Evolutionary conservation across 1,139 yeast species (phyloP), one percentile per base, ranked within the genome.

Genomic region (Candida dubliniensis): DNA sequence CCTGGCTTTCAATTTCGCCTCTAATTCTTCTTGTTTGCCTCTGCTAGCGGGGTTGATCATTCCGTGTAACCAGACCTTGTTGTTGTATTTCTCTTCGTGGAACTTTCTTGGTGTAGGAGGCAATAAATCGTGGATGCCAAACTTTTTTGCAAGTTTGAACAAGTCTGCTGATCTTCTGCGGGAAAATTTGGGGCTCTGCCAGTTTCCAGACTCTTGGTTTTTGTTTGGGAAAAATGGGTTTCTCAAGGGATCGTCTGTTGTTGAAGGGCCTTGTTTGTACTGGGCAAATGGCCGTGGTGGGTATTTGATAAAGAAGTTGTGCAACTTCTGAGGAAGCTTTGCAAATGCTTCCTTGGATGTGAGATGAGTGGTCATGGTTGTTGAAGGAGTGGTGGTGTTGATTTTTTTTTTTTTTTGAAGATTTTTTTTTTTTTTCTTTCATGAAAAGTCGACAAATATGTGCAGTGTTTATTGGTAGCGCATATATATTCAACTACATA

Each of bases 161-260:
- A 93, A 69, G 55, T 85, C 96, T 18, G 95, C 82, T 58, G 90
- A 93, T 58, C 95, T 80, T 66, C 97, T 82, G 57, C 84, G 71
- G 10, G 96, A 87, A 65, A 81, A 87, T 51, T 82, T 76, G 23
- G 98, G 87, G 43, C 82, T 82, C 56, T 88, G 95, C 72, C 86
- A 81, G 54, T 71, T 76, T 14, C 87, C 82, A 14, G 95, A 87
- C 26, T 84, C 80, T 12, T 95, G 90, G 63, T 91, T 90, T 59
- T 79, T 85, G 62, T 89, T 90, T 25, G 96, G 85, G 46, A 89
- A 66, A 63, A 93, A 93, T 43, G 99, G 99, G 64, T 93, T 93
- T 56, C 88, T 86, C 47, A 78, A 76, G 18, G 81, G 77, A 40
- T 89, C 91, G 41, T 71, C 71, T 18, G 87, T 80, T 29, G 79